These are phyloP conservation scores for Trichophyton equinum DNA, from an alignment of 2,329 filamentous ascomycete genomes.

Conservation along the genomic window DNA sequence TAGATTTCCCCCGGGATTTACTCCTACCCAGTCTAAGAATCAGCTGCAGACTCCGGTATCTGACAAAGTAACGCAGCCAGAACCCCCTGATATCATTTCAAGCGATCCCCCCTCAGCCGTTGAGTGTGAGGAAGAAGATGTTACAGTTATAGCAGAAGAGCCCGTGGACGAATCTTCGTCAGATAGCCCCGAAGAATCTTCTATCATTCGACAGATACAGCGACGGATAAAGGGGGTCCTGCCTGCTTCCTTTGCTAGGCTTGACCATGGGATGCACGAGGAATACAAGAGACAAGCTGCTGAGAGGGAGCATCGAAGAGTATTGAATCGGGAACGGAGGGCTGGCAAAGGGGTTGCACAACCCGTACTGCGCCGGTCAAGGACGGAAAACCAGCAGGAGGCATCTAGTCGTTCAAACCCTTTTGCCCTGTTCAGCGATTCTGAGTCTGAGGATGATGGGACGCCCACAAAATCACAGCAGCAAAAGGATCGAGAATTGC, in stretches of 20 bases:
- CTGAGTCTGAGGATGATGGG: constrained; percentile 19
- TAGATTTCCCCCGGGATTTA: constrained; percentile 26
- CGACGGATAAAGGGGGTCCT: constrained; percentile 37
- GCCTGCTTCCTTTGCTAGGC: constrained; percentile 37
- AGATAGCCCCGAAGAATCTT: constrained; percentile 10
- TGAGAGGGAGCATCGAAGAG: constrained; percentile 11
- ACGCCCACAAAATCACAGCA: background rate
- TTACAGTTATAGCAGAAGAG: background rate
- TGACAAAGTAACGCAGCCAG: constrained; percentile 14
- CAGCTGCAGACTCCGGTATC: constrained; percentile 18
- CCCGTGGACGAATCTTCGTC: background rate
- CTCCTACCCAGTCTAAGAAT: constrained; percentile 19
- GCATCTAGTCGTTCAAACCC: background rate
- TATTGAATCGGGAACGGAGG: constrained; percentile 17
- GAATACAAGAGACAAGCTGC: constrained; percentile 12
- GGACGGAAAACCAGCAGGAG: constrained; percentile 8
- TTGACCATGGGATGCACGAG: constrained; percentile 28
- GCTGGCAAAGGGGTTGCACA: constrained; percentile 15
- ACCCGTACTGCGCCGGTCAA: constrained; percentile 15
- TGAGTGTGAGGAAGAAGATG: constrained; percentile 7
- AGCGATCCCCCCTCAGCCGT: background rate
- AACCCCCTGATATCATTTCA: constrained; percentile 10
- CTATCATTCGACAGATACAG: constrained; percentile 24
- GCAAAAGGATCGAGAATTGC: background rate
- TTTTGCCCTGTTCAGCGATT: constrained; percentile 15